Evolutionary conservation across 352 stramenopile species (phyloP), one percentile per base, ranked within the genome.

Genomic region (Phytophthora idaei): DNA sequence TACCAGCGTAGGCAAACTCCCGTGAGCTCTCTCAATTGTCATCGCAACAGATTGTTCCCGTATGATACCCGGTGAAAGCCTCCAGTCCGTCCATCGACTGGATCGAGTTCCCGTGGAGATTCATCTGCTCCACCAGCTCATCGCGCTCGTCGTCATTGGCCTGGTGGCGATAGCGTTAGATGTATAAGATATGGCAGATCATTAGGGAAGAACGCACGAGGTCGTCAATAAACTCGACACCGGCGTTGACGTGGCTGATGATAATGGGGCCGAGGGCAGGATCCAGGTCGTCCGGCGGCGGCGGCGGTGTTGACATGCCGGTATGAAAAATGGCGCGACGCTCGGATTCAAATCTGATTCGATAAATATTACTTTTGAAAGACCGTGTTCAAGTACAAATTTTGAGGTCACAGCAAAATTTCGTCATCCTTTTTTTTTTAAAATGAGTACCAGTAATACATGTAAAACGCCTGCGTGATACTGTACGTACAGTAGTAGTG

Each of bases 81-180:
- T 92, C 80, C 0, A 95, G 64, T 11, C 87, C 87, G 41, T 95
- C 82, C 61, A 95, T 78, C 11, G 56, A 68, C 55, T 80, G 66
- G 49, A 95, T 76, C 29, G 48, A 45, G 64, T 95, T 95, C 5
- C 87, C 87, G 64, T 93, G 87, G 14, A 93, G 49, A 70, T 93
- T 95, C 57, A 95, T 69, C 55, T 92, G 83, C 72, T 87, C 80
- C 29, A 92, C 74, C 15, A 66, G 57, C 28, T 81, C 73, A 50
- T 89, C 76, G 57, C 69, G 50, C 11, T 77, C 71, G 42, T 84
- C 62, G 34, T 74, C 76, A 9, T 55, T 57, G 31, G 53, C 52
- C 78, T 83, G 36, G 36, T 31, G 14, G 17, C 4, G 29, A 45
- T 5, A n/a, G 12, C 10, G 39, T 55, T 37, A 29, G 17, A 49